Evolutionary conservation across 139 green algal species (phyloP), one percentile per base, ranked within the genome.

Genomic region (Tetratostichococcus sp.): DNA sequence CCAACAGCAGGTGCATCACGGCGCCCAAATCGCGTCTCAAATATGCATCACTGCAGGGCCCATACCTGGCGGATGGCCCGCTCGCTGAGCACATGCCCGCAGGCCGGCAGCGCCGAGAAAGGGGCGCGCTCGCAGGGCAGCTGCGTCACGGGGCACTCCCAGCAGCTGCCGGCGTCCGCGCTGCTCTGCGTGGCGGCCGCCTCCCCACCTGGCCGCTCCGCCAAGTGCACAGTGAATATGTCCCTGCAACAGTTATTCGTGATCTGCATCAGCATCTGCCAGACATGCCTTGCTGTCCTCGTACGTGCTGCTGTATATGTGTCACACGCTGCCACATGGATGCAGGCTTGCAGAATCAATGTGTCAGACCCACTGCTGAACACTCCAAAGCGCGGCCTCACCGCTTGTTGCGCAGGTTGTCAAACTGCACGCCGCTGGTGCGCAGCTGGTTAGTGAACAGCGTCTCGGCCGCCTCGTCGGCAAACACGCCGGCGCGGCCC

Each of bases 31-130:
- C n/a, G n/a, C n/a, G n/a, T n/a, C n/a, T n/a, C n/a, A n/a, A n/a
- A n/a, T 26, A 68, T 34, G 62, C 33, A 22, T 16, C 26, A 32
- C 14, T 34, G 11, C 0, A 57, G 14, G 67, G 26, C 2, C 17
- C 66, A 42, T 39, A 43, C 67, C 67, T 72, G 67, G 17, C 14
- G 35, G 33, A 79, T 31, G 17, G 81, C 78, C 26, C 81, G 71
- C n/a, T 84, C 68, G 1, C 58, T 71, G n/a, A 85, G 28, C 23
- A 79, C 69, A 66, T 85, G 80, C 2, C 80, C 80, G 43, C 80
- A 85, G 23, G 17, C 19, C 25, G 31, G 32, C 59, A 85, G 69
- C 32, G 81, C 81, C 6, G 43, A 59, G 70, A 84, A 82, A 22
- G 78, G 65, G 33, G 77, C 75, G 22, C 59, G 26, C 31, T 71